A percentile compares a stretch with the other conserved stretches of the same genome.
Conservation (phyloP, 805 yeast species). For the Tetrapisispora namnaoensis region DNA sequence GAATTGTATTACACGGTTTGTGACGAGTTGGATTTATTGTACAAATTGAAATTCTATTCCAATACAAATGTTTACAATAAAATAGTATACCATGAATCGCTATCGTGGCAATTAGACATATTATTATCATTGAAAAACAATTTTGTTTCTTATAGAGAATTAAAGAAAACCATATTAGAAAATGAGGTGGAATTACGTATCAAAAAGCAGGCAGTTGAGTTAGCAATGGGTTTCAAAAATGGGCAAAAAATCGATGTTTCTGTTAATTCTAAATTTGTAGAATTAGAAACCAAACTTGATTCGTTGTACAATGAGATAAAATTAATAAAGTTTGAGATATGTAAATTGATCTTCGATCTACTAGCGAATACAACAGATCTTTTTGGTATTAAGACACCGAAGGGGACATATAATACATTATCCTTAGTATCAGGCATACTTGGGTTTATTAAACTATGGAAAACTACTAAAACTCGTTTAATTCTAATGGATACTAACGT, state of each 20-base stretch:
- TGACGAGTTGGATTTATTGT: slow-evolving; percentile 53
- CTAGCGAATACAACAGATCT: slow-evolving; percentile 39
- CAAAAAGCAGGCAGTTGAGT: slow-evolving; percentile 27
- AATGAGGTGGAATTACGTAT: slow-evolving; percentile 42
- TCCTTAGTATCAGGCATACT: slow-evolving; percentile 26
- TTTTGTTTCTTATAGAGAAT: slow-evolving; percentile 29
- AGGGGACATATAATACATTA: slow-evolving; percentile 22
- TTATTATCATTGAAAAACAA: slow-evolving; percentile 46
- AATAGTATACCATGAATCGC: slow-evolving; percentile 48
- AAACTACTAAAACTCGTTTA: slow-evolving; percentile 11
- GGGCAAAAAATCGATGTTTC: slow-evolving; percentile 2
- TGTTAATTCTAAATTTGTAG: slow-evolving; percentile 3
- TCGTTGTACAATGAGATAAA: slow-evolving; percentile 20
- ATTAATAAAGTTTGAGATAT: slow-evolving; percentile 33
- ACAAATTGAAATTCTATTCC: slow-evolving; percentile 34
- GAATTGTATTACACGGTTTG: slow-evolving; percentile 54
- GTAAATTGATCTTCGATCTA: slow-evolving; percentile 38
- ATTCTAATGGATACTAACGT: not conserved
- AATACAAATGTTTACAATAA: slow-evolving; percentile 22
- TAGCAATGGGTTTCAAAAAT: slow-evolving; percentile 9
- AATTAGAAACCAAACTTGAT: slow-evolving; percentile 7
- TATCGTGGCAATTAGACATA: slow-evolving; percentile 63
- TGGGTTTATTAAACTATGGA: slow-evolving; percentile 26
- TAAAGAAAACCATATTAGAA: slow-evolving; percentile 6
- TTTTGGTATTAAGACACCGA: slow-evolving; percentile 32